phyloP scores from a whole-genome alignment of 345 rosid species.

The Xanthoceras sorbifolium region DNA sequence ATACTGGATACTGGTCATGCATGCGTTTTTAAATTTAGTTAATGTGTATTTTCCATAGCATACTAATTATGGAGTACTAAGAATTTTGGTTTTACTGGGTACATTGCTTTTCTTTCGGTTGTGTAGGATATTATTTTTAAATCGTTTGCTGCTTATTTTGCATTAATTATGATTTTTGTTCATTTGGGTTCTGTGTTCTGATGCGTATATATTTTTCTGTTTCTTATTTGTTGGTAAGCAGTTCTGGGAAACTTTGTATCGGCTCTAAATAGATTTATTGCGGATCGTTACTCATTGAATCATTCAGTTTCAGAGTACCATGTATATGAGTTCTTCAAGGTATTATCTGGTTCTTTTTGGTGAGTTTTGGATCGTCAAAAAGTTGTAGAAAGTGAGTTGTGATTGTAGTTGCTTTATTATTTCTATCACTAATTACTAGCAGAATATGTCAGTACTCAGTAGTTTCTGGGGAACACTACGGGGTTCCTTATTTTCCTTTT shows the following conservation, averaged over 20 bases:
- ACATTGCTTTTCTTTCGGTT: not conserved
- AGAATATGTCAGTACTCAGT: not conserved
- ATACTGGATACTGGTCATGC: not conserved
- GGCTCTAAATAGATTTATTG: slow-evolving; percentile 88
- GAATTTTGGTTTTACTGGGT: not conserved
- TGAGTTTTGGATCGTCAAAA: not conserved
- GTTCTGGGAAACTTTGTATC: slow-evolving; percentile 96
- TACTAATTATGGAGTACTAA: not conserved
- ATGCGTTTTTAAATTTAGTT: not conserved
- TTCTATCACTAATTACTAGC: not conserved
- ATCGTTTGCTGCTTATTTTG: not conserved
- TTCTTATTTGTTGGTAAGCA: slow-evolving; percentile 35
- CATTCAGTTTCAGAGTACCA: slow-evolving; percentile 90
- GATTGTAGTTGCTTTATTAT: not conserved
- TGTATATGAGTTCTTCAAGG: slow-evolving; percentile 97
- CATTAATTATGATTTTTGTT: not conserved
- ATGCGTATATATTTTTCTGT: slow-evolving; percentile 9
- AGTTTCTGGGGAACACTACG: not conserved
- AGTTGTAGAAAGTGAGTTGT: not conserved
- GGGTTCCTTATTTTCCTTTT: not conserved
- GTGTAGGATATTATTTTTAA: not conserved
- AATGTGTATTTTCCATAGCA: not conserved
- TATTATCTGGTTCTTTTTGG: slow-evolving; percentile 28
- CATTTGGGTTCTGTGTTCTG: not conserved
- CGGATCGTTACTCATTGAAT: slow-evolving; percentile 70